Evolutionary conservation across 345 rosid genomes (phyloP).

Genomic region (Eutrema japonicum): DNA sequence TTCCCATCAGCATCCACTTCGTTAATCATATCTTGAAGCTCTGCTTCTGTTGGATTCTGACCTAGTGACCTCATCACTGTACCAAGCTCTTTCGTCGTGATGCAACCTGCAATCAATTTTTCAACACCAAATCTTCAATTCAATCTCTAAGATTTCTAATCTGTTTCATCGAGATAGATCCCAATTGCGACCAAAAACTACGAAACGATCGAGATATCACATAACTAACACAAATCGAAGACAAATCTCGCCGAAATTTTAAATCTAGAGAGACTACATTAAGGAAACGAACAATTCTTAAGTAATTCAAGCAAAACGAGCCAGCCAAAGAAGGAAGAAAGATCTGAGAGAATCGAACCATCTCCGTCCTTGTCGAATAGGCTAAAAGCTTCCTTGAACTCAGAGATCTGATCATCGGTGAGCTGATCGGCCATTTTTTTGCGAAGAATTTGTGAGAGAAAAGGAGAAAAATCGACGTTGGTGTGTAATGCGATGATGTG

Average conservation of each 20-base stretch:
- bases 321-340: background rate
- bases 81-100: constrained; percentile 47
- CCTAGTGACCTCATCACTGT: constrained; percentile 51
- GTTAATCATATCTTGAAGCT: constrained; percentile 48
- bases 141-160: background rate
- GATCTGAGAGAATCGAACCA: constrained; percentile 45
- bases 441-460: background rate
- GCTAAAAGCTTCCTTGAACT: constrained; percentile 61
- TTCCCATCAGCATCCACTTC: constrained; percentile 65
- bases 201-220: constrained; percentile 4
- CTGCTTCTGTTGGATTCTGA: constrained; percentile 49
- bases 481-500: constrained; percentile 12
- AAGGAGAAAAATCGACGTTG: background rate
- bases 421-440: constrained; percentile 57
- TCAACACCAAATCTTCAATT: background rate
- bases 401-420: constrained; percentile 53
- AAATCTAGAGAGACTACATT: no score
- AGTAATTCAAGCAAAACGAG: background rate
- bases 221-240: background rate
- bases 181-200: background rate
- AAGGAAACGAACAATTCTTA: background rate
- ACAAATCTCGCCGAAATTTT: background rate
- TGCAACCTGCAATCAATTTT: constrained; percentile 39
- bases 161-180: background rate
- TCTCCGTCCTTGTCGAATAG: constrained; percentile 61